These are phyloP conservation scores for Hawksworthiomyces lignivorus DNA, from an alignment of 2,329 filamentous ascomycete species.

Conservation along the genomic window DNA sequence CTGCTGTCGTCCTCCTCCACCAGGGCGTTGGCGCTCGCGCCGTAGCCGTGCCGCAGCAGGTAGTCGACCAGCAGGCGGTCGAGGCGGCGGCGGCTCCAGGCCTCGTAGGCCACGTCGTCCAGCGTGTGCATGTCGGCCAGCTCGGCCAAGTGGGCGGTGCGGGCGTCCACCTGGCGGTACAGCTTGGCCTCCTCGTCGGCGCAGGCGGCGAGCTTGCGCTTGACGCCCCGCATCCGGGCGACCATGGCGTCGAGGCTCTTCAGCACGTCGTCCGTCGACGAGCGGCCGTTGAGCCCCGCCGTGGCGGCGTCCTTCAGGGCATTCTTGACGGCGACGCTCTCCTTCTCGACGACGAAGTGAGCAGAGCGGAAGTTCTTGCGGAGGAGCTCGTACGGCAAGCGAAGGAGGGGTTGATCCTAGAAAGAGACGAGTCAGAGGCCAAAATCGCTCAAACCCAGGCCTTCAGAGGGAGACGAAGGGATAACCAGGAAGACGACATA, in stretches of 20 bases:
- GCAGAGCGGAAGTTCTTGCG: constrained; percentile 90
- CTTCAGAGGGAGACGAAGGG: no score
- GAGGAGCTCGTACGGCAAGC: constrained; percentile 84
- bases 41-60: constrained; percentile 75
- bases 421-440: background rate
- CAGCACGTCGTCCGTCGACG: constrained; percentile 63
- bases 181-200: constrained; percentile 74
- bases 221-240: constrained; percentile 72
- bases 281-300: constrained; percentile 55
- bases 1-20: constrained; percentile 47
- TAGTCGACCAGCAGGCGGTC: constrained; percentile 90
- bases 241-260: constrained; percentile 80
- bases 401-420: constrained; percentile 88
- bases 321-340: constrained; percentile 55
- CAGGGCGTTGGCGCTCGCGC: constrained; percentile 65
- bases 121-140: constrained; percentile 73
- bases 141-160: constrained; percentile 73
- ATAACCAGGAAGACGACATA: constrained; percentile 28
- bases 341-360: constrained; percentile 67
- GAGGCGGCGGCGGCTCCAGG: constrained; percentile 75
- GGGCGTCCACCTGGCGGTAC: constrained; percentile 66
- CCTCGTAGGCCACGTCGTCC: constrained; percentile 88
- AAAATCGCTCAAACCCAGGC: no score
- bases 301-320: constrained; percentile 57
- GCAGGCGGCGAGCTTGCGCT: constrained; percentile 72